These are phyloP conservation scores for Pleurotus sapidus DNA, from an alignment of 768 basidiomycete species.

Conservation along the genomic window DNA sequence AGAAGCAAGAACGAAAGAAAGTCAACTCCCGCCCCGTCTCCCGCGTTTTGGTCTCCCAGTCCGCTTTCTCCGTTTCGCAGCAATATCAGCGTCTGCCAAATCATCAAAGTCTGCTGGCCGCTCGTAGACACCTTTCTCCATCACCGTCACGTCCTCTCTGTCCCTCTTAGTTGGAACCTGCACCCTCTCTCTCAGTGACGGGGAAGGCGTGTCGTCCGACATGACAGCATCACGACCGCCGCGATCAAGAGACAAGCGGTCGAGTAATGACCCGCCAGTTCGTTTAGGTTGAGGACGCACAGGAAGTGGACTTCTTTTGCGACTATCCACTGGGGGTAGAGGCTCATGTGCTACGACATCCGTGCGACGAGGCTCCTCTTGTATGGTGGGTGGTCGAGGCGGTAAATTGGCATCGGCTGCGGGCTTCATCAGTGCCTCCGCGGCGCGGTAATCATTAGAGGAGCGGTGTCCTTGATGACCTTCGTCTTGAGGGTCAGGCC, in stretches of 20 bases:
- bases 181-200: constrained; percentile 35
- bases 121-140: constrained; percentile 12
- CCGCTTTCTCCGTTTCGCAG: constrained; percentile 26
- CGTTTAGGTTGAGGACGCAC: constrained; percentile 13
- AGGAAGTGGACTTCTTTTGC: background rate
- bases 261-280: constrained; percentile 28
- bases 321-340: background rate
- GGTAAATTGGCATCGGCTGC: background rate
- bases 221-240: constrained; percentile 7
- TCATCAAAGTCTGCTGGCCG: constrained; percentile 23
- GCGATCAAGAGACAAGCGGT: constrained; percentile 27
- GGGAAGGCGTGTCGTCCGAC: constrained; percentile 11
- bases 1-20: background rate
- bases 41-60: constrained; percentile 21
- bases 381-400: background rate
- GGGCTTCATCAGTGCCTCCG: background rate
- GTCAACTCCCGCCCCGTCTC: constrained; percentile 17
- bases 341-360: background rate
- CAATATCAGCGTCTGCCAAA: constrained; percentile 21
- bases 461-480: background rate
- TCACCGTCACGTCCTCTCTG: constrained; percentile 26
- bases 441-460: background rate
- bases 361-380: background rate
- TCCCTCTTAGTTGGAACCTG: constrained; percentile 38
- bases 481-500: background rate